These are phyloP conservation scores for Mytilinidion resinicola DNA, from an alignment of 495 filamentous ascomycete genomes.

Conservation along the genomic window DNA sequence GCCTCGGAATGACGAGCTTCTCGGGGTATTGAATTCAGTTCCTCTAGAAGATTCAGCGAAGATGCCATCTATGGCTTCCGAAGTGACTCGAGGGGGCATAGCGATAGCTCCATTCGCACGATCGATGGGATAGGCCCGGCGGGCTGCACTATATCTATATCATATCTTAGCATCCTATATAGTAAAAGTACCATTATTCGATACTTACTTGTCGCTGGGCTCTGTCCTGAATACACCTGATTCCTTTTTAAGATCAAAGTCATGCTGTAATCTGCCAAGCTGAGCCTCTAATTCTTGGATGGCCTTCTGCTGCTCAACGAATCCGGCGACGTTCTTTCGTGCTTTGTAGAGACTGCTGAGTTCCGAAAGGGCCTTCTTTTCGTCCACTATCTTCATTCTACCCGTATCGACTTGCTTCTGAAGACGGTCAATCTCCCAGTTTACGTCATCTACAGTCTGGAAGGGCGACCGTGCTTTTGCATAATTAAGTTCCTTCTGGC, in stretches of 20 bases:
- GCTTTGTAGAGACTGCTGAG: slow-evolving; percentile 76
- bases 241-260: no score
- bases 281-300: slow-evolving; percentile 81
- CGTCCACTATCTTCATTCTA: slow-evolving; percentile 87
- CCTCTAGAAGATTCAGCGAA: no score
- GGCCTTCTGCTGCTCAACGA: slow-evolving; percentile 73
- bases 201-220: slow-evolving; percentile 22
- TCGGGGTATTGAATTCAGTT: no score
- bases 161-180: no score
- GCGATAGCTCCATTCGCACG: no score
- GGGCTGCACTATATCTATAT: no score
- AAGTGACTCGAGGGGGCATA: no score
- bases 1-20: no score
- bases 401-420: slow-evolving; percentile 80
- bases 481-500: slow-evolving; percentile 76
- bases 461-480: slow-evolving; percentile 68
- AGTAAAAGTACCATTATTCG: slow-evolving; percentile 32
- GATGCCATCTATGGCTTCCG: no score
- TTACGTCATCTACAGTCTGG: slow-evolving; percentile 82
- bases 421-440: slow-evolving; percentile 69
- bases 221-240: no score
- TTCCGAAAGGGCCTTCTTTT: slow-evolving; percentile 85
- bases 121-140: no score
- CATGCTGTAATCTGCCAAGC: slow-evolving; percentile 41
- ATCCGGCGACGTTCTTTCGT: slow-evolving; percentile 78